Evolutionary conservation across 2,329 filamentous ascomycete genomes (phyloP).

Genomic region (Neurospora sp.): DNA sequence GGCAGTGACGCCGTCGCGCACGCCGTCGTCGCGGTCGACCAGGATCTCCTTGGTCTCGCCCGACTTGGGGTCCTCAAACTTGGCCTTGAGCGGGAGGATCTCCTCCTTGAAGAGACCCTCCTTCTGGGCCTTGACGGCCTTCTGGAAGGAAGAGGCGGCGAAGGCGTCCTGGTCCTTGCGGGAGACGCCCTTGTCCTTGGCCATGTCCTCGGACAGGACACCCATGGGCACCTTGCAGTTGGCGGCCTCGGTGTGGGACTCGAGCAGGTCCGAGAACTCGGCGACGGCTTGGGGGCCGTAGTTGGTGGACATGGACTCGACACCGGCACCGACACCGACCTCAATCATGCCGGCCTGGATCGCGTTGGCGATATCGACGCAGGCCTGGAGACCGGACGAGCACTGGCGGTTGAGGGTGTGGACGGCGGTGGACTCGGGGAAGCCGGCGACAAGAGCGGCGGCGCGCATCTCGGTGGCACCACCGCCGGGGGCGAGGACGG

Average conservation of each 20-base stretch:
- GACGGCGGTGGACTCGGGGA: constrained; percentile 76
- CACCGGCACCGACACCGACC: constrained; percentile 73
- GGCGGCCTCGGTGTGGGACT: constrained; percentile 68
- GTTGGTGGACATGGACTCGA: constrained; percentile 93
- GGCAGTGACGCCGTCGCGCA: constrained; percentile 74
- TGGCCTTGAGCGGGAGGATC: constrained; percentile 76
- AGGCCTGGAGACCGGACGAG: constrained; percentile 84
- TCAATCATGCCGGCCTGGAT: constrained; percentile 67
- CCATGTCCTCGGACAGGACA: constrained; percentile 88
- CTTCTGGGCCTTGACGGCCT: constrained; percentile 76
- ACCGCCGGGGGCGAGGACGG: constrained; percentile 83
- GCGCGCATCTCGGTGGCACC: constrained; percentile 96
- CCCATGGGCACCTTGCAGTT: constrained; percentile 99
- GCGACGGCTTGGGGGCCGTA: constrained; percentile 84
- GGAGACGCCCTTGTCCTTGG: constrained; percentile 66
- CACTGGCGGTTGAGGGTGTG: constrained; percentile 90
- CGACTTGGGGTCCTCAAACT: constrained; percentile 84
- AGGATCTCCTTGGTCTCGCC: constrained; percentile 76
- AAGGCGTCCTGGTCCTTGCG: constrained; percentile 81
- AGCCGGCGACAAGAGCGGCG: constrained; percentile 80
- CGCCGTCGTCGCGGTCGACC: constrained; percentile 77
- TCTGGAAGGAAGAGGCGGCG: constrained; percentile 85
- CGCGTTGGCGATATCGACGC: constrained; percentile 88
- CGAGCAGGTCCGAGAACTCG: constrained; percentile 86
- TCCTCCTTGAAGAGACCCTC: constrained; percentile 88